These are phyloP conservation scores for Gentiana macrophylla DNA, from an alignment of 257 asterid species.

Conservation along the genomic window DNA sequence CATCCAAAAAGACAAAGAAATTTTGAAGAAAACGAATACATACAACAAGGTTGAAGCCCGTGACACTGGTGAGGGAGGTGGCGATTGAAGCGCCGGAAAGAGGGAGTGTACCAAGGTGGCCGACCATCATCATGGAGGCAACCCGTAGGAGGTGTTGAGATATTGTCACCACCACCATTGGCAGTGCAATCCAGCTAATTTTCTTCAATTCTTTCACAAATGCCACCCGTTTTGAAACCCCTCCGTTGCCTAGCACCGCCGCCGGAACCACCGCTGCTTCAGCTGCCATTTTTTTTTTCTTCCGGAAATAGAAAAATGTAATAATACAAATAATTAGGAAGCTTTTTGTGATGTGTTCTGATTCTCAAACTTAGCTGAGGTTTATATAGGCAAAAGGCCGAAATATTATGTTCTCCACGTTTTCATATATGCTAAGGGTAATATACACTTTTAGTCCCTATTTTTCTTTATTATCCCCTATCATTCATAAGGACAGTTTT, in stretches of 20 bases:
- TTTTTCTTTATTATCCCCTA: too few relatives aligned
- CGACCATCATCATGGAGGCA: conserved; percentile 33
- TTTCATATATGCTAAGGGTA: too few relatives aligned
- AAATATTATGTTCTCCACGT: too few relatives aligned
- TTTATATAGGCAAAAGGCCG: too few relatives aligned
- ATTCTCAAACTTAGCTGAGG: too few relatives aligned
- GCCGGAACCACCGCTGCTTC: conserved; percentile 1
- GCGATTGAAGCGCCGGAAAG: conserved; percentile 32
- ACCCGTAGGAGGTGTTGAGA: conserved; percentile 24
- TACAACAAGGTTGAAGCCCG: conserved; percentile 36
- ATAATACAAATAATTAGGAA: too few relatives aligned
- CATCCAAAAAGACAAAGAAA: too few relatives aligned
- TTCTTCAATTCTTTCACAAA: conserved; percentile 13
- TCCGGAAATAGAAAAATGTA: too few relatives aligned
- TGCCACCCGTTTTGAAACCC: conserved; percentile 1
- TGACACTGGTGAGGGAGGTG: conserved; percentile 29
- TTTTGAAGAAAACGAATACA: too few relatives aligned
- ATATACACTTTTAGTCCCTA: too few relatives aligned
- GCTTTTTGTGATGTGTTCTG: too few relatives aligned
- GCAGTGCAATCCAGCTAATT: conserved; percentile 20
- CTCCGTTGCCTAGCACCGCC: not conserved
- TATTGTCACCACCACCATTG: conserved; percentile 29
- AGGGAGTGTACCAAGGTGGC: conserved; percentile 26
- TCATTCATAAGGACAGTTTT: too few relatives aligned
- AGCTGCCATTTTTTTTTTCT: not conserved